Conservation (phyloP, 2,329 filamentous ascomycete species). For the Diaporthe sp. region DNA sequence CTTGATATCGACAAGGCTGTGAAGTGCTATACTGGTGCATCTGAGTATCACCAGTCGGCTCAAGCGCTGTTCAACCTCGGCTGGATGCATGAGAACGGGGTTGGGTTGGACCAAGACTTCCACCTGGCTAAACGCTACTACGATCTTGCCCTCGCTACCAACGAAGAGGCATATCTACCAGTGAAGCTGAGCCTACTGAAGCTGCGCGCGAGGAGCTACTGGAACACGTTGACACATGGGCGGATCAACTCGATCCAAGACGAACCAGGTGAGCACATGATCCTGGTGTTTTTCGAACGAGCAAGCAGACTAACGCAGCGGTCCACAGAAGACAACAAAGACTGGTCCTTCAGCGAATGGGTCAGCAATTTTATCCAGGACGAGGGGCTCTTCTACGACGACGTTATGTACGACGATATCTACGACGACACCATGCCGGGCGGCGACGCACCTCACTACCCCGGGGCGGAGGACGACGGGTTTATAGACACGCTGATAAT, state of each 20-base stretch:
- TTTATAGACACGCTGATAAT: conserved; percentile 88
- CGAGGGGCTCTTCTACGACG: conserved; percentile 72
- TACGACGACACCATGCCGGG: conserved; percentile 67
- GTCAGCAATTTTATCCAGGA: conserved; percentile 84
- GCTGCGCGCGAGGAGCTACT: conserved; percentile 85
- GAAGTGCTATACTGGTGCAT: conserved; percentile 90
- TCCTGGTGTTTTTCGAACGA: background rate
- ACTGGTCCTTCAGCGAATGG: conserved; percentile 88
- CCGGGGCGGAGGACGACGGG: conserved; percentile 77
- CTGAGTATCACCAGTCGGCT: conserved; percentile 90
- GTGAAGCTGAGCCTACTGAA: conserved; percentile 91
- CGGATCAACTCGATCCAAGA: conserved; percentile 91
- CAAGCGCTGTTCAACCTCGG: conserved; percentile 97
- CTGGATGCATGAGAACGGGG: conserved; percentile 99
- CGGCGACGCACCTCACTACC: conserved; percentile 64
- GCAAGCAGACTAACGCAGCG: conserved; percentile 41
- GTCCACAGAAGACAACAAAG: conserved; percentile 70
- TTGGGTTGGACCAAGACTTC: conserved; percentile 93
- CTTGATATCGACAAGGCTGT: conserved; percentile 86
- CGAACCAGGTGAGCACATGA: conserved; percentile 76
- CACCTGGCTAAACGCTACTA: conserved; percentile 98
- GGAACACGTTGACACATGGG: conserved; percentile 94
- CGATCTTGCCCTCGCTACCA: conserved; percentile 90
- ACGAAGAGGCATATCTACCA: conserved; percentile 91
- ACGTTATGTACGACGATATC: conserved; percentile 63